These are phyloP conservation scores for Houttuynia cordata DNA, from an alignment of 164 flowering plant genomes.

Conservation along the genomic window DNA sequence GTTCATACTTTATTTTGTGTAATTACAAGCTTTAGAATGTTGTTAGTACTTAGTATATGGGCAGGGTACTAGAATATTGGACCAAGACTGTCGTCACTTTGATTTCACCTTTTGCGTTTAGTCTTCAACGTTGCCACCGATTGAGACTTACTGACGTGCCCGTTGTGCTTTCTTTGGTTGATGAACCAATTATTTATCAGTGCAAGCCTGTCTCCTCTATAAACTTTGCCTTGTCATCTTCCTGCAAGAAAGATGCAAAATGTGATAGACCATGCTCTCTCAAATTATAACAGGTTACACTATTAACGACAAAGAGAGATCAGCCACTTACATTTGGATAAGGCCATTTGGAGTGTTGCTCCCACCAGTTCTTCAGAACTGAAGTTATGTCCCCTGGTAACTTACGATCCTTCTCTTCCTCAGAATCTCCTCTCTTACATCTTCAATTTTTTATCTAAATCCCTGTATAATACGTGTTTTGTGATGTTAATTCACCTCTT, in stretches of 20 bases:
- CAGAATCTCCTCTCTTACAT: constrained; percentile 75
- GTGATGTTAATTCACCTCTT: no score
- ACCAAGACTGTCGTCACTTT: no score
- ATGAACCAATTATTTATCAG: constrained; percentile 96
- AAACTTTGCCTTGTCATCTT: constrained; percentile 93
- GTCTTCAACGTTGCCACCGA: constrained; percentile 65
- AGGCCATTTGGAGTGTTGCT: constrained; percentile 82
- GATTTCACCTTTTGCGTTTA: constrained; percentile 66
- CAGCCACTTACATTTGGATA: constrained; percentile 67
- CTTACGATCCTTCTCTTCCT: constrained; percentile 78
- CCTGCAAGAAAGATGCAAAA: constrained; percentile 31
- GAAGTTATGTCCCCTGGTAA: constrained; percentile 83
- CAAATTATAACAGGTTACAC: neutral
- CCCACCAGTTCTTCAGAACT: constrained; percentile 80
- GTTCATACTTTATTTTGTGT: no score
- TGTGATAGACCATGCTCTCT: neutral
- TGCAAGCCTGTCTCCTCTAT: constrained; percentile 97
- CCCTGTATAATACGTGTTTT: constrained; percentile 31
- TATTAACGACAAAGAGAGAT: no score
- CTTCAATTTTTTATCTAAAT: constrained; percentile 71
- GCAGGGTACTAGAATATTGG: no score
- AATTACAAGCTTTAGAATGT: no score
- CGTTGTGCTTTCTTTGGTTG: constrained; percentile 92
- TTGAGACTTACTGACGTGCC: constrained; percentile 84
- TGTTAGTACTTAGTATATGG: no score